Evolutionary conservation across 495 filamentous ascomycete genomes (phyloP).

Genomic region (Podospora pseudopauciseta): DNA sequence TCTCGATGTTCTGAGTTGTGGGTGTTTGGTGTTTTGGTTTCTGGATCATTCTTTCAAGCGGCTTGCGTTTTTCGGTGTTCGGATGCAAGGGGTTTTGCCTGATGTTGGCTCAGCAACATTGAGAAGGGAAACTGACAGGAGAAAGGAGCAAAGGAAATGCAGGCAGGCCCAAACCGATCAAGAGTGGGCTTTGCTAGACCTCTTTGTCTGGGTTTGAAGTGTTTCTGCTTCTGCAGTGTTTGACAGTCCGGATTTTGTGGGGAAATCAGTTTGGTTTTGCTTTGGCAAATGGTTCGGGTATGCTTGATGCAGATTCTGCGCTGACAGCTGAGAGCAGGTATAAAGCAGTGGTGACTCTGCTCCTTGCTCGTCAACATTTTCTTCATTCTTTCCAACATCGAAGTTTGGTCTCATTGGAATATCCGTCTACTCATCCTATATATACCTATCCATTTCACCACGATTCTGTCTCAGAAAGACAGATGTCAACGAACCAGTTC

Average conservation of each 20-base stretch:
- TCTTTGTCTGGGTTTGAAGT: not conserved
- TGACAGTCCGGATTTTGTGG: not conserved
- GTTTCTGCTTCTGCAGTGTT: not conserved
- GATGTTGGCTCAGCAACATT: not conserved
- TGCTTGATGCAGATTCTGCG: not conserved
- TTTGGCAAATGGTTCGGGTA: not conserved
- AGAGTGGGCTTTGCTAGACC: not conserved
- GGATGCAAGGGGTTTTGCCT: not conserved
- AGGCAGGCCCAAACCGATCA: not conserved
- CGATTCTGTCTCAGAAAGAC: not conserved
- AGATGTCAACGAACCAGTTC: too few species aligned
- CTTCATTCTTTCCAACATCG: not conserved
- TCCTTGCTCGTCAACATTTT: not conserved
- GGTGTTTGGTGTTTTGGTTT: not conserved
- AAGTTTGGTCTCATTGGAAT: not conserved
- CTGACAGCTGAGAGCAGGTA: not conserved
- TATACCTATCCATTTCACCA: not conserved
- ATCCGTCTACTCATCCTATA: not conserved
- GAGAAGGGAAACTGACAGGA: not conserved
- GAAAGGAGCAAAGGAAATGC: not conserved
- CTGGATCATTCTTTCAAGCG: not conserved
- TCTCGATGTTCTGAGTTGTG: not conserved
- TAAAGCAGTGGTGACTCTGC: not conserved
- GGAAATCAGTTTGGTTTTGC: not conserved
- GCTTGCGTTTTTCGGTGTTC: not conserved